phyloP scores from a whole-genome alignment of 2,329 filamentous ascomycete genomes.

The Cladophialophora yegresii region DNA sequence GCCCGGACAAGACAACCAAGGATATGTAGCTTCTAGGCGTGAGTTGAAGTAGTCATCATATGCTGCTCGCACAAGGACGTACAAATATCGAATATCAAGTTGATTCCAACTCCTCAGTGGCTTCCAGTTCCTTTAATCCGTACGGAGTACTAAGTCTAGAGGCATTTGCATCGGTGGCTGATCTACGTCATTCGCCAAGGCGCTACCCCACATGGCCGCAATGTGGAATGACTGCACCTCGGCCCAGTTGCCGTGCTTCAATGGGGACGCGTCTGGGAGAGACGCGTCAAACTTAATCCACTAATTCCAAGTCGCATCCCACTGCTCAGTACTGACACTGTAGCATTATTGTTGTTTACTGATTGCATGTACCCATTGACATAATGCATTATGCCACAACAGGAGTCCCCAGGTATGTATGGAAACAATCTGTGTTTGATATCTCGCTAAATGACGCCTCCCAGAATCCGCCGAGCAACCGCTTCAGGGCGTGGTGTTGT shows the following conservation, averaged over 20 bases:
- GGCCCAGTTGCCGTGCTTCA: not conserved
- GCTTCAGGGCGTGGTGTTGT: conserved; percentile 67
- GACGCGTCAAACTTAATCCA: not conserved
- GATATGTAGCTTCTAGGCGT: not conserved
- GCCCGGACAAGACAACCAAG: not conserved
- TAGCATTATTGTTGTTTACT: not conserved
- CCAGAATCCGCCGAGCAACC: conserved; percentile 35
- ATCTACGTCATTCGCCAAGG: not conserved
- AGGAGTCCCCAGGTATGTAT: not conserved
- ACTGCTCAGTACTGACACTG: not conserved
- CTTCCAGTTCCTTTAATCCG: not conserved
- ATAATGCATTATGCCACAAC: conserved; percentile 12
- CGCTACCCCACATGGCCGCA: not conserved
- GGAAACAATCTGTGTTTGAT: not conserved
- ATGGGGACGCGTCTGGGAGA: not conserved
- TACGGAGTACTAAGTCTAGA: not conserved
- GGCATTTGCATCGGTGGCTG: not conserved
- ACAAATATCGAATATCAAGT: not conserved
- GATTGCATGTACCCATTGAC: not conserved
- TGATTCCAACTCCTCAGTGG: not conserved
- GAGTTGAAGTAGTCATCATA: not conserved
- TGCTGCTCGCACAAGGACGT: not conserved
- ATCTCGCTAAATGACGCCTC: conserved; percentile 1
- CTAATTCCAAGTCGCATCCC: not conserved
- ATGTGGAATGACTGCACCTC: not conserved